phyloP scores from a whole-genome alignment of 331 rosid species.

The Acacia concinna region DNA sequence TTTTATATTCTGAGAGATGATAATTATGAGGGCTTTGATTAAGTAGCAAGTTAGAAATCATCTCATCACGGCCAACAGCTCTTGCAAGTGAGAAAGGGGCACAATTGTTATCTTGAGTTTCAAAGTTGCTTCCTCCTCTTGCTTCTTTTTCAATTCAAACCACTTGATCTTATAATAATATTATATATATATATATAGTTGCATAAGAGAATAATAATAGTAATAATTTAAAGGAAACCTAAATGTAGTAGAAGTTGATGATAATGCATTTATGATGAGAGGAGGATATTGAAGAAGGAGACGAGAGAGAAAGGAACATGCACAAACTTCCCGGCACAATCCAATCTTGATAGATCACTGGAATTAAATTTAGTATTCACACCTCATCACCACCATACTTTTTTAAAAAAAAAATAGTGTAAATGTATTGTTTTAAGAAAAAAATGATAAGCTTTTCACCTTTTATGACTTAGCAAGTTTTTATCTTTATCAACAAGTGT shows the following conservation, averaged over 20 bases:
- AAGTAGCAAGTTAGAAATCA: not conserved
- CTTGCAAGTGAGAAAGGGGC: not conserved
- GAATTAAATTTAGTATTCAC: not conserved
- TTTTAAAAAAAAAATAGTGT: too few species aligned
- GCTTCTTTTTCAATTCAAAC: not conserved
- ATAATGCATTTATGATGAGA: not conserved
- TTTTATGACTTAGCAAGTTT: too few species aligned
- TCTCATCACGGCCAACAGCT: not conserved
- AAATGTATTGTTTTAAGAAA: too few species aligned
- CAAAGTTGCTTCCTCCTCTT: not conserved
- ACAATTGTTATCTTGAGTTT: not conserved
- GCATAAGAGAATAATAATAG: not conserved
- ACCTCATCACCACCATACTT: not conserved
- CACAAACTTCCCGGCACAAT: conserved; percentile 2
- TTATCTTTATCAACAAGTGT: too few species aligned
- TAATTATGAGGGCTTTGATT: not conserved
- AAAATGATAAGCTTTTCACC: too few species aligned
- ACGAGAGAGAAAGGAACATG: not conserved
- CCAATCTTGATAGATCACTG: not conserved
- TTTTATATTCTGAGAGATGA: not conserved
- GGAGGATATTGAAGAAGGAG: not conserved
- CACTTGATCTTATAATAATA: not conserved
- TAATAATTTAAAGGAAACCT: not conserved
- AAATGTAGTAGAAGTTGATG: not conserved
- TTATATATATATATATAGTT: not conserved